Base-by-base conservation (phyloP, 1,139 yeast genomes). In the Yamadazyma diospyri region DNA sequence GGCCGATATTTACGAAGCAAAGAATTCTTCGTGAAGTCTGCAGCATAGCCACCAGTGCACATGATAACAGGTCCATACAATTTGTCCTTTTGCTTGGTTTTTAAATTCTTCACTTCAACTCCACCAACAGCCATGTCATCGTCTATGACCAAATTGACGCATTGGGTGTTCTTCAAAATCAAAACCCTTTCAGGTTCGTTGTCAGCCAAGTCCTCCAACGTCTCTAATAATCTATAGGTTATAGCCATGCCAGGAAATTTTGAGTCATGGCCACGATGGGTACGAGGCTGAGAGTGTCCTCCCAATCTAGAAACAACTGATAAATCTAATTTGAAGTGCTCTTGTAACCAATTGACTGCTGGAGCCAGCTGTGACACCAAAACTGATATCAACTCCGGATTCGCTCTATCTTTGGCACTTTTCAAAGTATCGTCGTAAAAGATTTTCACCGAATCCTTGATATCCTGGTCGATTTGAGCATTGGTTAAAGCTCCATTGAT, bases 1-100 rank as follows among this genome's bases (percentile, higher is more conserved):
- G 89, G 88, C 15, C 85, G 69, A 47, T 72, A 72, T 49, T 74
- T 66, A 36, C 66, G 56, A 38, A 76, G 59, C 36, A 76, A 59
- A 13, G 76, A 70, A 40, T 69, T 62, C 40, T 69, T 69, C 27
- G 76, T 70, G 55, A 78, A 71, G 54, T 78, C 72, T 32, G 78
- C 74, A 38, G 80, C 80, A 61, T 71, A 84, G 2, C 95, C 95
- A 33, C 95, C 95, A 2, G 94, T 82, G 22, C 89, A 79, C 61
- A 85, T 67, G 23, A 85, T 72, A 2, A 84, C 85, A 0, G 81
- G 80, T 1, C 81, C 81, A 6, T 44, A 35, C 6, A 70, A 32
- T 32, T 61, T 59, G 29, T 46, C 50, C 33, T 60, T 63, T 26
- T 50, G 43, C 42, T 60, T 46, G 57, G 66, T 43, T 40, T 55